A percentile compares a stretch with the other conserved stretches of the same genome.
Conservation (phyloP, 352 stramenopile genomes). For the Pythium phragmiticola region DNA sequence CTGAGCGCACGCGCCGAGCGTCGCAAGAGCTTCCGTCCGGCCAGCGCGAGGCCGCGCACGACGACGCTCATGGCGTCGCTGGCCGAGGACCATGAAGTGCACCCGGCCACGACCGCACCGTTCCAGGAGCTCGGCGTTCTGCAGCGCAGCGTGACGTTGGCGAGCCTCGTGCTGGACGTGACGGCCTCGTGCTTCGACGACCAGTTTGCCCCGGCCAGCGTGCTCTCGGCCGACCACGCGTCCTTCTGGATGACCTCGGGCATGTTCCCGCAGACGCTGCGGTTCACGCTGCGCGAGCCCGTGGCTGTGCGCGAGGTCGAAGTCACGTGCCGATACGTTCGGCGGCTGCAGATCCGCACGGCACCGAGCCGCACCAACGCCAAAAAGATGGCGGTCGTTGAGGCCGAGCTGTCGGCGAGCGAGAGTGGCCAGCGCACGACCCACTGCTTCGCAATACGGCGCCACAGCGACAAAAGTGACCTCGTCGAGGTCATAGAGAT, state of each 20-base stretch:
- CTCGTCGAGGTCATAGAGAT: conserved; percentile 56
- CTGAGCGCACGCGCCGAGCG: conserved; percentile 25
- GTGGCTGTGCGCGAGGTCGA: conserved; percentile 58
- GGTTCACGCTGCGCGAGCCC: conserved; percentile 58
- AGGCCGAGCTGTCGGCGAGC: conserved; percentile 36
- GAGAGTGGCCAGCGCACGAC: conserved; percentile 55
- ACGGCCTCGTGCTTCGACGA: conserved; percentile 70
- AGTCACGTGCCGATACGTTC: conserved; percentile 65
- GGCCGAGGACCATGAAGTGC: conserved; percentile 62
- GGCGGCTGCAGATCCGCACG: conserved; percentile 53
- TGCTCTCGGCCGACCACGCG: conserved; percentile 49
- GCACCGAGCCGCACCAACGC: conserved; percentile 37
- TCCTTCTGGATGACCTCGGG: conserved; percentile 72
- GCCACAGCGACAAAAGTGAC: conserved; percentile 5
- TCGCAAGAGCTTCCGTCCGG: conserved; percentile 71
- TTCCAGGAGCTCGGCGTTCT: conserved; percentile 18
- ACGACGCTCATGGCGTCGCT: conserved; percentile 45
- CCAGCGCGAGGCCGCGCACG: conserved; percentile 57
- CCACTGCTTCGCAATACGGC: conserved; percentile 42
- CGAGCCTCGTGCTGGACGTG: conserved; percentile 54
- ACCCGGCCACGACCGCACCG: conserved; percentile 29
- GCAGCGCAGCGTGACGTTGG: conserved; percentile 27
- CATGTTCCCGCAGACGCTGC: conserved; percentile 73
- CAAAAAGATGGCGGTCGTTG: conserved; percentile 28
- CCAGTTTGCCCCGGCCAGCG: conserved; percentile 40